These are phyloP conservation scores for Tagetes patula DNA, from an alignment of 129 eudicot genomes.

Conservation along the genomic window DNA sequence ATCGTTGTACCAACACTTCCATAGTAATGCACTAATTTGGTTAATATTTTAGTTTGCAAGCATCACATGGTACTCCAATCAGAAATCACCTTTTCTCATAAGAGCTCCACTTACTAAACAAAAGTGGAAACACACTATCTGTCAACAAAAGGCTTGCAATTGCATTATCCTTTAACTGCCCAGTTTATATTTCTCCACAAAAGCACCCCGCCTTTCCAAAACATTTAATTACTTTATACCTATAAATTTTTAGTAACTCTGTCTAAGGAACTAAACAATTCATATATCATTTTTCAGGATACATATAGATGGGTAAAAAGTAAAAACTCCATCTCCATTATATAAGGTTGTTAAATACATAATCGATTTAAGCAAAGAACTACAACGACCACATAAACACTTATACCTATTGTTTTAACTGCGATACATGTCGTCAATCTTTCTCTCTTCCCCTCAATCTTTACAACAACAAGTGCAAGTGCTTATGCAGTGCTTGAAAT, in stretches of 20 bases:
- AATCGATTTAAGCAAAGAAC: neutral
- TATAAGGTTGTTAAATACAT: neutral
- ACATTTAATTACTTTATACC: neutral
- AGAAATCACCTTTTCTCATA: neutral
- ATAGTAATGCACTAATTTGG: slow-evolving; percentile 11
- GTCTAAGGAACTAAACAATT: neutral
- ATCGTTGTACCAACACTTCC: slow-evolving; percentile 11
- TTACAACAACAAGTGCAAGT: neutral
- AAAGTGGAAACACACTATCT: slow-evolving; percentile 4
- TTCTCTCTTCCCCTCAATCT: neutral
- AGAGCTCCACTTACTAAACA: slow-evolving; percentile 10
- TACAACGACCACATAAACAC: neutral
- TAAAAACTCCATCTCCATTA: neutral
- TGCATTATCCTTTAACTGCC: slow-evolving; percentile 7
- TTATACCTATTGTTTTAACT: neutral
- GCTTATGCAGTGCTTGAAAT: neutral
- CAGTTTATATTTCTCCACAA: neutral
- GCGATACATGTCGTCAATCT: neutral
- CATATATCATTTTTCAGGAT: neutral
- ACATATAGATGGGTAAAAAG: neutral
- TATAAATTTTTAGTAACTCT: neutral
- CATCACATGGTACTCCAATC: slow-evolving; percentile 12
- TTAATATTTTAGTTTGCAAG: neutral
- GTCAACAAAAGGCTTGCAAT: neutral
- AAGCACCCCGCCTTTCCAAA: neutral